phyloP scores from a whole-genome alignment of 2,329 filamentous ascomycete genomes.

The Aspergillus oerlinghausenensis region DNA sequence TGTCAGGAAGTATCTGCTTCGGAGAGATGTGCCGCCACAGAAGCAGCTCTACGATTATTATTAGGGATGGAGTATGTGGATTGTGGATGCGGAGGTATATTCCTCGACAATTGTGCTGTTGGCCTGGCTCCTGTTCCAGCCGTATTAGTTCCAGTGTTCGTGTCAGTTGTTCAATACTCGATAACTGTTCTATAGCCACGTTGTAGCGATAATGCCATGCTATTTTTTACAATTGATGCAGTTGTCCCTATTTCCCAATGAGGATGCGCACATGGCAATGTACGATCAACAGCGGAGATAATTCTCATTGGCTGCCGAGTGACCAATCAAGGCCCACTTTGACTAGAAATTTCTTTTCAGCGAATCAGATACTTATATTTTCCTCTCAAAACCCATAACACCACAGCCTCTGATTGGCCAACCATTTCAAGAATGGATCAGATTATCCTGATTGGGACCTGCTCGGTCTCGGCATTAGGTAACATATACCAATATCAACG shows the following conservation, averaged over 20 bases:
- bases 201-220: no score
- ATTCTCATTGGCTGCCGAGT: not conserved
- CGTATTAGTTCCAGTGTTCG: no score
- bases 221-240: no score
- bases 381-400: not conserved
- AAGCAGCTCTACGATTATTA: conserved; percentile 25
- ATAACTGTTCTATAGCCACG: not conserved
- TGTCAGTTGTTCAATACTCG: not conserved
- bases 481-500: not conserved
- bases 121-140: no score
- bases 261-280: not conserved
- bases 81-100: not conserved
- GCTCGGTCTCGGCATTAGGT: not conserved
- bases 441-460: not conserved
- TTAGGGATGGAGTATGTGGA: not conserved
- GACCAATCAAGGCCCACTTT: not conserved
- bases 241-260: not conserved
- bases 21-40: conserved; percentile 23
- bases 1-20: conserved; percentile 22
- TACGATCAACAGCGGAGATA: not conserved
- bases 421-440: not conserved
- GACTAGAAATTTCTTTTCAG: not conserved
- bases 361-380: not conserved
- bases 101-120: not conserved
- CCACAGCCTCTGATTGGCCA: not conserved